Conservation (phyloP, 148 eudicot genomes). For the Camellia granthamiana region DNA sequence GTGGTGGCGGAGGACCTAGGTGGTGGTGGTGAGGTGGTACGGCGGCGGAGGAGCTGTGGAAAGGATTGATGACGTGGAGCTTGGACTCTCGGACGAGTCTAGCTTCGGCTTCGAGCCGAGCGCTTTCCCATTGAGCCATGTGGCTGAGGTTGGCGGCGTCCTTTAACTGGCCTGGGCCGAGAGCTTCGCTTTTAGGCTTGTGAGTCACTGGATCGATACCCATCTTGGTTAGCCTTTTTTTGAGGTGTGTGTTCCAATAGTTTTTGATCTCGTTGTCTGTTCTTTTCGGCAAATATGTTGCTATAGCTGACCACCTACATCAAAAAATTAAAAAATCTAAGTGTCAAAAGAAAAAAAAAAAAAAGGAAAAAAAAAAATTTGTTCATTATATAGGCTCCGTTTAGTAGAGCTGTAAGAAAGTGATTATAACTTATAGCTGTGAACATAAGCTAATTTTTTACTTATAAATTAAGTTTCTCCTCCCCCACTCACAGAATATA, state of each 20-base stretch:
- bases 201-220: conserved; percentile 45
- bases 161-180: conserved; percentile 14
- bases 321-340: not conserved
- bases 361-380: no score
- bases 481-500: no score
- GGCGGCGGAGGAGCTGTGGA: not conserved
- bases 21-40: not conserved
- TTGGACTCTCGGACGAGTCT: conserved; percentile 27
- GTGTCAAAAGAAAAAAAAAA: not conserved
- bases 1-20: not conserved
- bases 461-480: no score
- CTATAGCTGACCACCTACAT: conserved; percentile 42
- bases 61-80: not conserved
- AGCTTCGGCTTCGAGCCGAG: conserved; percentile 46
- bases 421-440: no score
- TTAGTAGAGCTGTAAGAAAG: no score
- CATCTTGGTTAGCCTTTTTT: conserved; percentile 33
- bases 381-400: not conserved
- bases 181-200: conserved; percentile 31
- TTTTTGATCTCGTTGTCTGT: conserved; percentile 47
- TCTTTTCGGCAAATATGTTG: conserved; percentile 34
- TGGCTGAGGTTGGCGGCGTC: conserved; percentile 31
- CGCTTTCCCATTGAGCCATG: conserved; percentile 50
- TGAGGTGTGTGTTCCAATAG: conserved; percentile 41
- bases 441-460: no score